Evolutionary conservation across 2,329 filamentous ascomycete species (phyloP).

Genomic region (Hymenoscyphus albidus): DNA sequence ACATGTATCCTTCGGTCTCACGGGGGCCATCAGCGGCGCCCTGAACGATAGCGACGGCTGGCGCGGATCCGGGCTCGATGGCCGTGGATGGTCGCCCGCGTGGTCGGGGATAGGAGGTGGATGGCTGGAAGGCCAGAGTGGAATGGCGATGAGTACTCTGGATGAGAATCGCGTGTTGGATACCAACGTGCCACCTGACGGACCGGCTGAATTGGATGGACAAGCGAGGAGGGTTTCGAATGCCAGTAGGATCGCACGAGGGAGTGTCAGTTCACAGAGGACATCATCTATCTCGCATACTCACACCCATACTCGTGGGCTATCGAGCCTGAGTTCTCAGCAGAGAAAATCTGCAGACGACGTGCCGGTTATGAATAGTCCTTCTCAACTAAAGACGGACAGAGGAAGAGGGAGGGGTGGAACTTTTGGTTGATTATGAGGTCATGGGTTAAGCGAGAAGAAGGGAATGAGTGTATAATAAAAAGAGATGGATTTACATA

Average conservation of each 20-base stretch:
- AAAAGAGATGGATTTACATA: not conserved
- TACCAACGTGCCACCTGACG: not conserved
- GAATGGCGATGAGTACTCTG: conserved; percentile 7
- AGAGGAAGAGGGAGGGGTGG: conserved; percentile 8
- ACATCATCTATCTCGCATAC: not conserved
- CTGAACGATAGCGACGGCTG: conserved; percentile 4
- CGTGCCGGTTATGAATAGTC: conserved; percentile 3
- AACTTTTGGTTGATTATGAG: not conserved
- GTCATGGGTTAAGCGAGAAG: not conserved
- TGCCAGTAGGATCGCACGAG: not conserved
- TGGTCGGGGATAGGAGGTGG: conserved; percentile 8
- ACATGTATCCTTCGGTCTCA: conserved; percentile 9
- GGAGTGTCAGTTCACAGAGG: not conserved
- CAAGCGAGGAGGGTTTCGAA: not conserved
- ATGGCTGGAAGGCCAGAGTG: conserved; percentile 9
- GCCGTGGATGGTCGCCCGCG: not conserved
- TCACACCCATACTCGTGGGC: no score
- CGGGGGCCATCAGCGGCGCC: conserved; percentile 5
- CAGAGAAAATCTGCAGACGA: not conserved
- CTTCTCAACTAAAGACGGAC: conserved; percentile 1
- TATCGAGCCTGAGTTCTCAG: no score
- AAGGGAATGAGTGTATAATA: not conserved
- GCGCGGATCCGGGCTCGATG: conserved; percentile 2
- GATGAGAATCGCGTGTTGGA: not conserved
- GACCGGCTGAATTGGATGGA: not conserved